Base-by-base conservation (phyloP, 352 stramenopile genomes). In the Pythium chondricola region DNA sequence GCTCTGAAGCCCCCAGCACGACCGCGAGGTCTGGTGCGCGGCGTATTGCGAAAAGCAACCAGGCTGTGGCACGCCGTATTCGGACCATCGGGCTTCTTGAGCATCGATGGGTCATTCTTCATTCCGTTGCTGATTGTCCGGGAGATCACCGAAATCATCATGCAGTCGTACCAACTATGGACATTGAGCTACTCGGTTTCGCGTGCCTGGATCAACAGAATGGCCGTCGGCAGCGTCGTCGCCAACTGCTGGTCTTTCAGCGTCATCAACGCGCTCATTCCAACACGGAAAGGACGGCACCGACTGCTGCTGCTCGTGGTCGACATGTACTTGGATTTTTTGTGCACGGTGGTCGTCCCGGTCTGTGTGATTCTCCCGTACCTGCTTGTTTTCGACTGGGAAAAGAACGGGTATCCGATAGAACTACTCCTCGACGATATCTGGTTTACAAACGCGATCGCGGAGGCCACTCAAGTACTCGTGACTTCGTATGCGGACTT, bases 151-250 rank as follows among this genome's bases (percentile, higher is more conserved):
- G 52, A 58, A 24, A 26, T 58, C 20, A 14, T 30, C 4, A 8
- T 51, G 35, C 50, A 58, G 33, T 33, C 50, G 8, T 58, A 58
- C 18, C 50, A 58, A n/a, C 17, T 44, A n/a, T 50, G 33, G 33
- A 33, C 5, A 2, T 20, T 58, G 20, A 58, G 42, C 26, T 27
- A 42, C 20, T 44, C 14, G 2, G 50, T 58, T 16, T 40, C 50
- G 4, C 42, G 50, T 9, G 25, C 14, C 8, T 60, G 52, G 52
- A 53, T 60, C 43, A 60, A 60, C 38, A 7, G 13, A n/a, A 54
- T 54, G 17, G 52, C 52, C 1, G 52, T 60, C n/a, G 14, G 4
- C 11, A 25, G 30, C 1, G 39, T 60, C 9, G 43, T 56, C 29
- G 4, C 49, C 18, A 55, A 56, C 41, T 51, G 45, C 41, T 37